Percentiles rank a stretch among this genome's conserved stretches.
These are phyloP conservation scores for Solanum piurae DNA, from an alignment of 257 asterid genomes.

Conservation along the genomic window DNA sequence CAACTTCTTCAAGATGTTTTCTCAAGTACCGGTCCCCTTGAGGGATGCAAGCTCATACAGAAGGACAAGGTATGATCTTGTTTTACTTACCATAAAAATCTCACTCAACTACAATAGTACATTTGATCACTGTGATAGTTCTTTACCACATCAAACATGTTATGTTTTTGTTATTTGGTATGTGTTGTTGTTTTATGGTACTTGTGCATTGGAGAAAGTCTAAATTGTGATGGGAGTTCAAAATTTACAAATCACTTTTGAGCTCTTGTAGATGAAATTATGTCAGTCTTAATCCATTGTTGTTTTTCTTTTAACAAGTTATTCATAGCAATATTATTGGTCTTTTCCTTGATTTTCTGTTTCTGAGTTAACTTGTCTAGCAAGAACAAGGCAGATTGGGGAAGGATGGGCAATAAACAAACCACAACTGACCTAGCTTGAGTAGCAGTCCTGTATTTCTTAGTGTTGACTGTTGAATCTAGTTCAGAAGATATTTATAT, in stretches of 20 bases:
- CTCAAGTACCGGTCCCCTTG: slow-evolving; percentile 59
- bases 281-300: not conserved
- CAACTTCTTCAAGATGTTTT: slow-evolving; percentile 87
- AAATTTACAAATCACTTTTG: not conserved
- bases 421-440: not conserved
- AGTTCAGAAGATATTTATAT: not conserved
- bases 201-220: not conserved
- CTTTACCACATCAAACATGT: not conserved
- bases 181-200: not conserved
- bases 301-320: not conserved
- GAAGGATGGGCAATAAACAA: not conserved
- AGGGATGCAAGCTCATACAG: slow-evolving; percentile 83
- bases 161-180: not conserved
- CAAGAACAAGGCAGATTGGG: not conserved
- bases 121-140: not conserved
- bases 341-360: not conserved
- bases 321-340: not conserved
- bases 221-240: not conserved
- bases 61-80: slow-evolving; percentile 56
- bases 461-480: not conserved
- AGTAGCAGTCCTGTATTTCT: not conserved
- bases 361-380: not conserved
- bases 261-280: not conserved
- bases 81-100: not conserved
- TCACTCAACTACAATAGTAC: not conserved